Evolutionary conservation across 1,284 basidiomycete genomes (phyloP).

Genomic region (Ceratobasidium sp.): DNA sequence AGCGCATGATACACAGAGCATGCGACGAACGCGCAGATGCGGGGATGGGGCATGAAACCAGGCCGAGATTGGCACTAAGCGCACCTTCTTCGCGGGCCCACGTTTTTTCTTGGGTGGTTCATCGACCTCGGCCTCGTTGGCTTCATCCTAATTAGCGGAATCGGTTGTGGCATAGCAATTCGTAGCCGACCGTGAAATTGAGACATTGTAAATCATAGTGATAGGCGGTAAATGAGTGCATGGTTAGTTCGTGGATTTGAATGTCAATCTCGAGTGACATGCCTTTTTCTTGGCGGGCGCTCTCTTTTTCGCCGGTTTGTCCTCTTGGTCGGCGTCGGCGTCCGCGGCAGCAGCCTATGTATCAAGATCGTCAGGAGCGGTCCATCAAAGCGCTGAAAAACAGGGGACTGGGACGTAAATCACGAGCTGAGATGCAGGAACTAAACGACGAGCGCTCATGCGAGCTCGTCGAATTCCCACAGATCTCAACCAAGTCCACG

Average conservation of each 20-base stretch:
- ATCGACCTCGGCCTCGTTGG: constrained; percentile 46
- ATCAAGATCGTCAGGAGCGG: too few species aligned
- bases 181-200: background rate
- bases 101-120: constrained; percentile 55
- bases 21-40: background rate
- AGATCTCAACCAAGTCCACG: too few species aligned
- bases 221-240: background rate
- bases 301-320: constrained; percentile 52
- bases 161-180: too few species aligned
- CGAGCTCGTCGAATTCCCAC: too few species aligned
- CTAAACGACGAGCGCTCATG: background rate
- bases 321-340: constrained; percentile 50
- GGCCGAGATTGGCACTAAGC: background rate
- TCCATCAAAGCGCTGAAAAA: background rate
- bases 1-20: too few species aligned
- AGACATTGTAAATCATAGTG: background rate
- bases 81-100: constrained; percentile 43
- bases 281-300: constrained; percentile 43
- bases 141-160: background rate
- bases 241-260: background rate
- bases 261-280: background rate
- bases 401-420: too few species aligned
- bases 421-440: background rate
- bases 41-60: background rate
- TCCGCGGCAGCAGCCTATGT: constrained; percentile 46